Evolutionary conservation across 2,329 filamentous ascomycete species (phyloP), one percentile per base, ranked within the genome.

Genomic region (Ceratocystis cubensis): DNA sequence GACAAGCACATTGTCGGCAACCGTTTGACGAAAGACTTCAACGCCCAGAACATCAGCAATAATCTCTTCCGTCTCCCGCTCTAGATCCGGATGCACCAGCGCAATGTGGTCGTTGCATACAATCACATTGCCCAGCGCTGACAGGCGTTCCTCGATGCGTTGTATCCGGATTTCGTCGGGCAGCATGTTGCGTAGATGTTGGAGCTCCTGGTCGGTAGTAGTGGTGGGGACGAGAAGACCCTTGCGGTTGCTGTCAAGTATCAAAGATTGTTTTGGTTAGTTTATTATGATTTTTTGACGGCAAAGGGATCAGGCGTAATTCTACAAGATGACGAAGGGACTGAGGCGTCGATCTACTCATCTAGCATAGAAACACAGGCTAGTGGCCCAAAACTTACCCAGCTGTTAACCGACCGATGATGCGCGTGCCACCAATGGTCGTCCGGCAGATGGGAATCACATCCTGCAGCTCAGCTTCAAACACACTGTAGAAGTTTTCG

Each of bases 401-500:
- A 75, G 93, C 89, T 72, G 94, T 97, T 79, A 99, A 84, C 72
- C 94, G 88, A 68, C 94, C 94, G 74, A 99, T 88, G 76, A 99
- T 99, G 73, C 94, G 85, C 48, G 93, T 97, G 72, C 94, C 94
- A 69, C 92, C 92, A 76, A 99, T 97, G 67, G 93, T 96, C 72
- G 91, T 92, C 79, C 94, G 90, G 78, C 91, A 94, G 77, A 96
- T 96, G 71, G 94, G 94, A 73, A 99, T 93, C 70, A 96, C 86
- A 80, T 97, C 94, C 81, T 96, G 91, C 69, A 99, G 84, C 81
- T 99, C 94, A 70, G 93, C 88, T 82, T 99, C 94, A 80, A 99
- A 97, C 76, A 97, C 85, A 81, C 90, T 91, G 86, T 97, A 97
- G 79, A 99, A 99, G 84, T 97, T 97, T 82, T 96, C 92, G 74